Percentiles rank a stretch among this genome's conserved stretches.
These are phyloP conservation scores for Pseudogymnoascus sp. DNA, from an alignment of 2,329 filamentous ascomycete genomes.

Conservation along the genomic window DNA sequence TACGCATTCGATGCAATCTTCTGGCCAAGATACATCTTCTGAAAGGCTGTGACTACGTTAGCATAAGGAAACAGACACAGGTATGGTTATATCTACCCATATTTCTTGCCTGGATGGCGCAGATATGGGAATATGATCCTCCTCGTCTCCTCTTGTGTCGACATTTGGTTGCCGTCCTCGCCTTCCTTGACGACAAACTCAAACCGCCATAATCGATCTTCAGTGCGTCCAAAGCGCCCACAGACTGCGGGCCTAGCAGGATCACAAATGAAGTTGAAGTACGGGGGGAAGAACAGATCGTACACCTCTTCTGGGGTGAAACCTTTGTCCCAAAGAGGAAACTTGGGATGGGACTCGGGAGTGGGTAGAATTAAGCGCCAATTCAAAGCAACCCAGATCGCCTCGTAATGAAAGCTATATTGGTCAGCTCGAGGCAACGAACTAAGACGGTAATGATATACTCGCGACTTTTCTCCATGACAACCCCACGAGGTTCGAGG, in stretches of 20 bases:
- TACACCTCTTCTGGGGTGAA: constrained; percentile 25
- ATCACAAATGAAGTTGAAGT: constrained; percentile 26
- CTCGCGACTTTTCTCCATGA: constrained; percentile 27
- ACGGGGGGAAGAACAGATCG: constrained; percentile 25
- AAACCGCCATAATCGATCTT: constrained; percentile 29
- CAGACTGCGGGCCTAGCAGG: constrained; percentile 23
- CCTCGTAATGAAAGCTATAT: constrained; percentile 20
- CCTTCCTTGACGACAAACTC: constrained; percentile 30
- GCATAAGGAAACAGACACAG: neutral
- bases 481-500: constrained; percentile 28
- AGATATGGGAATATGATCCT: constrained; percentile 28
- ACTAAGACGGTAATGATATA: neutral
- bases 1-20: constrained; percentile 40
- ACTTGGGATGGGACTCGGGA: constrained; percentile 23
- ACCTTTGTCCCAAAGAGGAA: constrained; percentile 26
- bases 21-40: constrained; percentile 31
- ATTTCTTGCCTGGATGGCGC: constrained; percentile 20
- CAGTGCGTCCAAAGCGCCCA: constrained; percentile 24
- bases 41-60: constrained; percentile 13
- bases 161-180: constrained; percentile 28
- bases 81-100: constrained; percentile 11
- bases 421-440: neutral
- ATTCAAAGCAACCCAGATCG: constrained; percentile 27
- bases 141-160: constrained; percentile 19
- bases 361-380: constrained; percentile 24